phyloP scores from a whole-genome alignment of 2,329 filamentous ascomycete species.

The Fusarium azukiicola region DNA sequence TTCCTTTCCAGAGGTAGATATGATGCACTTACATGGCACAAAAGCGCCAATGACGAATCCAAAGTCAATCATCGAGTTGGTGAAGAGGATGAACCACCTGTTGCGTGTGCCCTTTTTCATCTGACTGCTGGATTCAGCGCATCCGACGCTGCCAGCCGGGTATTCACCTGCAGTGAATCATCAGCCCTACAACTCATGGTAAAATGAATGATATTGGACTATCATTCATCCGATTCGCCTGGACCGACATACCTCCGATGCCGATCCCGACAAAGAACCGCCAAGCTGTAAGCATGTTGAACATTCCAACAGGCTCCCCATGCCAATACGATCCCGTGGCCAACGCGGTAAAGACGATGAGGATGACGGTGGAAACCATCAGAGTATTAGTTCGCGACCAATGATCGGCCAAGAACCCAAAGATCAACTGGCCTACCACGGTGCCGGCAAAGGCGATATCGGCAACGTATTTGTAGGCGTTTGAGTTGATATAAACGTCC shows the following conservation, averaged over 20 bases:
- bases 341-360: conserved; percentile 92
- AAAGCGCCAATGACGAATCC: conserved; percentile 92
- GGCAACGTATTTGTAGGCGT: conserved; percentile 86
- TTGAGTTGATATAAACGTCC: conserved; percentile 83
- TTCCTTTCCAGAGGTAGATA: rapidly evolving
- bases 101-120: conserved; percentile 91
- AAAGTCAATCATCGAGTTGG: conserved; percentile 91
- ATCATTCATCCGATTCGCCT: no score
- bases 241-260: conserved; percentile 80
- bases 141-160: conserved; percentile 90
- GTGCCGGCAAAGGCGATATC: conserved; percentile 94
- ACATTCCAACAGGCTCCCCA: conserved; percentile 85
- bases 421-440: conserved; percentile 89
- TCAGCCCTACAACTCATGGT: not conserved
- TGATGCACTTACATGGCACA: conserved; percentile 75
- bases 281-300: conserved; percentile 89
- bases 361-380: conserved; percentile 89
- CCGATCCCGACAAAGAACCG: conserved; percentile 90
- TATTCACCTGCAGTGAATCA: conserved; percentile 76
- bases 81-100: conserved; percentile 94
- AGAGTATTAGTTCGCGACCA: conserved; percentile 93
- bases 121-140: conserved; percentile 91
- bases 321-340: conserved; percentile 88
- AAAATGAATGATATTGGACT: rapidly evolving
- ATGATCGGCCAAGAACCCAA: conserved; percentile 90